Evolutionary conservation across 371 early-diverging fungal genomes (phyloP).

Genomic region (Saksenaea vasiformis): DNA sequence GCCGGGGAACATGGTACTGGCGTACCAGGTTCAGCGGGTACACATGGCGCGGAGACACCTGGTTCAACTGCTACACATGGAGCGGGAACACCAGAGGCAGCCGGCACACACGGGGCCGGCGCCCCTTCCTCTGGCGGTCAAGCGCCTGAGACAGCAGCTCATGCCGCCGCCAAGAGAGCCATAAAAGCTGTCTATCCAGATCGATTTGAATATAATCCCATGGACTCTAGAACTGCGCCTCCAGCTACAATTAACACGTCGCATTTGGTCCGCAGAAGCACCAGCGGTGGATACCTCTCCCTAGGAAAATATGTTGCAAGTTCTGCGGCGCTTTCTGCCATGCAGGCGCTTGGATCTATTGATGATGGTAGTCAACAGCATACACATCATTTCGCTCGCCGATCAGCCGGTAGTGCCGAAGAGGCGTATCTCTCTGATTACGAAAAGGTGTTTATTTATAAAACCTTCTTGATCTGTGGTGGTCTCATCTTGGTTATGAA

Average conservation of each 20-base stretch:
- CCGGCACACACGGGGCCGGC: neutral
- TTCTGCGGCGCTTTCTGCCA: conserved; percentile 11
- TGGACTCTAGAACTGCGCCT: conserved; percentile 1
- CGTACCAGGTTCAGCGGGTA: neutral
- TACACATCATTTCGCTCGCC: conserved; percentile 11
- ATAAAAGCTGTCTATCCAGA: conserved; percentile 4
- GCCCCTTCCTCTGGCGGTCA: neutral
- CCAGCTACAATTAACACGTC: neutral
- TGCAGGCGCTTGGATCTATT: conserved; percentile 12
- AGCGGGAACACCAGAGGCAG: neutral
- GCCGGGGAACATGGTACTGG: conserved; percentile 5
- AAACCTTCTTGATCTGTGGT: conserved; percentile 49
- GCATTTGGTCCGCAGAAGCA: neutral
- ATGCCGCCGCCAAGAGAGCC: conserved; percentile 13
- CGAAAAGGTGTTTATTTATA: conserved; percentile 48
- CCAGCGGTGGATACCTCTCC: conserved; percentile 15
- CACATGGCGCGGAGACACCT: neutral
- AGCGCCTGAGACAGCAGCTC: neutral
- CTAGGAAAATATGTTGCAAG: conserved; percentile 13
- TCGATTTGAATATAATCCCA: conserved; percentile 3
- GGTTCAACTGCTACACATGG: conserved; percentile 2
- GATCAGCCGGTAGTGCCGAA: conserved; percentile 18
- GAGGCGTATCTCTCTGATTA: conserved; percentile 24
- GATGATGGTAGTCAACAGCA: conserved; percentile 1
- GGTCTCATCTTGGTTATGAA: conserved; percentile 47